Evolutionary conservation across 352 stramenopile genomes (phyloP), one percentile per base, ranked within the genome.

Genomic region (Phytophthora citricola): DNA sequence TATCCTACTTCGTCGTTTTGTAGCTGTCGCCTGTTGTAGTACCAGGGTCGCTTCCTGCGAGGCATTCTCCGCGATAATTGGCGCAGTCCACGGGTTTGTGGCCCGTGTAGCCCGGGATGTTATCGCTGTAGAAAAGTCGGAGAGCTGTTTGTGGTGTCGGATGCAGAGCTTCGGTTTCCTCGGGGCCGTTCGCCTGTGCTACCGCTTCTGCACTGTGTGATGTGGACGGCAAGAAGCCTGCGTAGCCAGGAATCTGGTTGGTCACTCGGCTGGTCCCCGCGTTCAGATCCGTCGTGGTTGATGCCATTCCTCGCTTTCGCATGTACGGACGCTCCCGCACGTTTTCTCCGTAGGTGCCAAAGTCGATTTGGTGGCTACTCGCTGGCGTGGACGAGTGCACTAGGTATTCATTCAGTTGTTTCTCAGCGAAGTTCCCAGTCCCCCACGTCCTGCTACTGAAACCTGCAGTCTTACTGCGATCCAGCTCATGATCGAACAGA

Each of bases 231-330:
- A 96, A 58, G 64, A 94, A 93, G 24, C 87, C 87, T 12, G 54
- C 66, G 52, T 96, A 95, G 12, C 87, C 87, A 12, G 87, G 87
- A 15, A 94, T 88, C 44, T 96, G 89, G 70, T 87, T 89, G 7
- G 89, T 95, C 38, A 86, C 77, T 32, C 87, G 80, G 8, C 74
- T 79, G 31, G 87, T 93, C 15, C 85, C 89, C 0, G 72, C 65
- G 22, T 90, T 86, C 32, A 96, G 43, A 44, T 96, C 89, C 8
- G 75, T 68, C 5, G 86, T 93, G 7, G 86, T 94, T 2, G 85
- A 89, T 11, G 85, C 86, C 86, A 96, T 96, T 34, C 85, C 87
- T 29, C 79, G 69, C 58, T 81, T 89, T 27, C 86, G 78, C 72
- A 92, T 77, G 67, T 93, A 94, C 17, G 84, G 83, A 0, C 87